A percentile compares a stretch with the other conserved stretches of the same genome.
Conservation (phyloP, 306 rosid species). For the Quillaja saponaria region DNA sequence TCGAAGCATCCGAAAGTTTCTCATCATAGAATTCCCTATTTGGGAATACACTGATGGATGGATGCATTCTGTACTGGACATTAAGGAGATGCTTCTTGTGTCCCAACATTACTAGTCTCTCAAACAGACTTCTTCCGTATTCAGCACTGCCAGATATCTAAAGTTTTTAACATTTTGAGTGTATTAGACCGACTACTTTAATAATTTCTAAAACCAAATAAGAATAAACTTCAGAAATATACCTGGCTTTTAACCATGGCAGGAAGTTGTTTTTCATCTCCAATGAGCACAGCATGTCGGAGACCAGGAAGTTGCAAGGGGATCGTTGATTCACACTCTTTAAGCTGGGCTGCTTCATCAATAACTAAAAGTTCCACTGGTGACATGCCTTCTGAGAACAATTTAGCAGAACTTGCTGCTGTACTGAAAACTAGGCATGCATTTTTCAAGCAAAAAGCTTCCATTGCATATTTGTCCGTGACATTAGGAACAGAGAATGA, state of each 20-base stretch:
- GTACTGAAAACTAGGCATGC: slow-evolving; percentile 57
- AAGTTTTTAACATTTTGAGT: not conserved
- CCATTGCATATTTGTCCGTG: not conserved
- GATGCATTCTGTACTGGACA: slow-evolving; percentile 53
- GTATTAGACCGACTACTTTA: no score
- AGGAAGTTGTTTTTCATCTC: slow-evolving; percentile 47
- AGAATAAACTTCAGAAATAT: not conserved
- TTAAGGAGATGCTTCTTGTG: slow-evolving; percentile 35
- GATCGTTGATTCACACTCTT: slow-evolving; percentile 48
- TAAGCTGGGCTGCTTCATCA: slow-evolving; percentile 48
- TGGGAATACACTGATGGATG: slow-evolving; percentile 48
- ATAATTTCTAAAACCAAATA: no score
- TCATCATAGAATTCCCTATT: slow-evolving; percentile 36
- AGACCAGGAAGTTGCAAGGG: slow-evolving; percentile 41
- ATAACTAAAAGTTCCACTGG: slow-evolving; percentile 32
- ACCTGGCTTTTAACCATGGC: slow-evolving; percentile 46
- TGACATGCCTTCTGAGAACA: not conserved
- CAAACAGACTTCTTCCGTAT: slow-evolving; percentile 53
- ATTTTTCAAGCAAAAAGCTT: slow-evolving; percentile 39
- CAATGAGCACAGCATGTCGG: slow-evolving; percentile 40
- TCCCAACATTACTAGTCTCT: slow-evolving; percentile 42
- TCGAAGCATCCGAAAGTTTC: slow-evolving; percentile 28
- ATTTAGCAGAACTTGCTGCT: slow-evolving; percentile 32
- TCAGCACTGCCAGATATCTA: slow-evolving; percentile 39
- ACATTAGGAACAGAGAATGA: slow-evolving; percentile 18